Percentiles rank a stretch among this genome's conserved stretches.
Conservation (phyloP, 495 filamentous ascomycete species). For the Xylaria cubensis region DNA sequence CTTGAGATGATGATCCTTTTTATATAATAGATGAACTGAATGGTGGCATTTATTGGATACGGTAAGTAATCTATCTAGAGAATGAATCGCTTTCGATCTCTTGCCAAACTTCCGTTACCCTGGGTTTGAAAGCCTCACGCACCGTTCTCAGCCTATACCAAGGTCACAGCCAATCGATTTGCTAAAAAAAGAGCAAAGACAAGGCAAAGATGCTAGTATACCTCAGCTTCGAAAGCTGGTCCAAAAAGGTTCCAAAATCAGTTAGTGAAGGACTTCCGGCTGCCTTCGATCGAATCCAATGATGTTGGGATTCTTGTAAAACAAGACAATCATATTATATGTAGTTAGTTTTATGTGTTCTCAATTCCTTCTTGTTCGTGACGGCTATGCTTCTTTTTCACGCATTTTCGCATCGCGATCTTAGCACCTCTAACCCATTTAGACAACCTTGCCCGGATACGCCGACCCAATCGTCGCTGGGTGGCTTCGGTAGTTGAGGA, state of each 20-base stretch:
- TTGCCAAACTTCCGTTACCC: slow-evolving; percentile 40
- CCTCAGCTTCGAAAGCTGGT: slow-evolving; percentile 30
- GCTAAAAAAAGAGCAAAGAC: slow-evolving; percentile 35
- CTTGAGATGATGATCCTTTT: background rate
- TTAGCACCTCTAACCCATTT: slow-evolving; percentile 39
- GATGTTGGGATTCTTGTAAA: slow-evolving; percentile 32
- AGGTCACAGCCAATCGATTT: slow-evolving; percentile 38
- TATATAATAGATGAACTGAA: slow-evolving; percentile 8
- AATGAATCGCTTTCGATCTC: slow-evolving; percentile 30
- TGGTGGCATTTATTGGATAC: slow-evolving; percentile 29
- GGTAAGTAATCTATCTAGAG: slow-evolving; percentile 31
- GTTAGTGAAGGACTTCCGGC: slow-evolving; percentile 29
- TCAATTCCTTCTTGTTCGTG: slow-evolving; percentile 2
- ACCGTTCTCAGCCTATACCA: slow-evolving; percentile 40
- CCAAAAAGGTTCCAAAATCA: slow-evolving; percentile 42
- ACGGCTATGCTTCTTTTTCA: slow-evolving; percentile 29
- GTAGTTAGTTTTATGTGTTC: slow-evolving; percentile 14
- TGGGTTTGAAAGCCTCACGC: slow-evolving; percentile 33
- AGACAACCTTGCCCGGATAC: slow-evolving; percentile 34
- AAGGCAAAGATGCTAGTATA: slow-evolving; percentile 31
- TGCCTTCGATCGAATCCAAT: slow-evolving; percentile 39
- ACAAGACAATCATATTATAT: slow-evolving; percentile 25
- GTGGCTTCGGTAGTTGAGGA: slow-evolving; percentile 9
- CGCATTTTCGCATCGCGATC: slow-evolving; percentile 35
- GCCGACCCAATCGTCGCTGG: slow-evolving; percentile 26